Conservation (phyloP, 2,329 filamentous ascomycete genomes). For the Metarhizium robertsii region DNA sequence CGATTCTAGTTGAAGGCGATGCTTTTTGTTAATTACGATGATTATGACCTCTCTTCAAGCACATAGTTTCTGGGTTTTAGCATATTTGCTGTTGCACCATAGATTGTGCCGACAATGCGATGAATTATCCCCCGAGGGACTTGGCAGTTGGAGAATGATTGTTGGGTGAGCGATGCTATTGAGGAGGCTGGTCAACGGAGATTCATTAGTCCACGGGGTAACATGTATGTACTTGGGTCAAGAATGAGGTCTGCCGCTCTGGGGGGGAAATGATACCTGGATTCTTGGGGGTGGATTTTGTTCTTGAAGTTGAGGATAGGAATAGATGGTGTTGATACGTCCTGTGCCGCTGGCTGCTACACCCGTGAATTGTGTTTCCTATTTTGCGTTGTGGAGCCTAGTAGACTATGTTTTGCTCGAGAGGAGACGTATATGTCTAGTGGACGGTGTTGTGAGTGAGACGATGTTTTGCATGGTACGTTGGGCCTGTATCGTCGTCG, state of each 20-base stretch:
- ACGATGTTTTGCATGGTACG: too few relatives aligned
- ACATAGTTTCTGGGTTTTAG: slow-evolving; percentile 2
- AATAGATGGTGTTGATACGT: background rate
- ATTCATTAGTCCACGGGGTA: background rate
- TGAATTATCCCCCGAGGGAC: background rate
- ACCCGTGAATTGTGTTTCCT: background rate
- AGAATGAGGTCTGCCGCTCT: background rate
- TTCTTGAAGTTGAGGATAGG: background rate
- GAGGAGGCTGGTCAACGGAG: background rate
- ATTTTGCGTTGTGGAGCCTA: background rate
- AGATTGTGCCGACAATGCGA: background rate
- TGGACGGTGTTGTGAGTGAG: background rate
- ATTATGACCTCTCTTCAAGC: slow-evolving; percentile 5
- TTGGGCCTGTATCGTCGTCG: too few relatives aligned
- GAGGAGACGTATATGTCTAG: background rate
- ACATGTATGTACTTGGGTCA: background rate
- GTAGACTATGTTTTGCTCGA: too few relatives aligned
- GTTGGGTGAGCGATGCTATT: background rate
- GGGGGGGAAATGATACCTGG: background rate
- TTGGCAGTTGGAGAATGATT: background rate
- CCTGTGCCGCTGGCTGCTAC: background rate
- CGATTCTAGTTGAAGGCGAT: background rate
- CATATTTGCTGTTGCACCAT: background rate
- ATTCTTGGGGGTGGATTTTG: background rate
- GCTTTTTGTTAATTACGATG: slow-evolving; percentile 4